Evolutionary conservation across 2,329 filamentous ascomycete genomes (phyloP), one percentile per base, ranked within the genome.

Genomic region (Penicillium sp.): DNA sequence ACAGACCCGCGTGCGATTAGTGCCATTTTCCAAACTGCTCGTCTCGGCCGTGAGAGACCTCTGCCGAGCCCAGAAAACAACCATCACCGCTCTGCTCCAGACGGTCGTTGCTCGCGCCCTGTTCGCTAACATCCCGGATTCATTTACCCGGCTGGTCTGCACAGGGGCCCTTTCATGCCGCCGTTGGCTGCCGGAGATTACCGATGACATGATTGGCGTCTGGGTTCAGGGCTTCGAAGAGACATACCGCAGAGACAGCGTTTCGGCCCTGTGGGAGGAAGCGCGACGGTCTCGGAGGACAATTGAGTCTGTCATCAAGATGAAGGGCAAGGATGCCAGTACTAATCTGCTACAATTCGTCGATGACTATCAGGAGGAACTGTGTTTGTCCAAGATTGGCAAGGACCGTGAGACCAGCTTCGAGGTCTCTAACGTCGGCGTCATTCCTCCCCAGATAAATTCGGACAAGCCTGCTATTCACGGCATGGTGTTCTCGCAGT

Each of bases 341-440:
- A 43, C 72, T 13, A 74, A 70, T 4, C 64, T 79, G 6, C 63
- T 81, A 10, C 73, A 71, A 40, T 76, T 69, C 27, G 74, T 79
- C 0, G 62, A 67, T 11, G 61, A 79, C 48, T 71, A 74, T 36
- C 70, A 68, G 11, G 42, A 71, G 3, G 68, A 70, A 1, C 65
- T 74, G 11, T 73, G 77, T 40, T 49, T 61, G 3, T 65, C 67
- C 0, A 71, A 73, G 46, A 18, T 77, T 1, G 78, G 77, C 3
- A 71, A 73, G 41, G 59, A 67, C 3, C 66, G 79, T 2, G 64
- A 60, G 1, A 59, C 63, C 14, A 73, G 68, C 8, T 77, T 74
- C 21, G 78, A 81, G 56, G 52, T 81, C 7, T 79, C 78, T 0
- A 81, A 79, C 60, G 49, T 81, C 4, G 79, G 79, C 0, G 62